Conservation (phyloP, 164 flowering plant genomes). For the Stephania cephalantha region DNA sequence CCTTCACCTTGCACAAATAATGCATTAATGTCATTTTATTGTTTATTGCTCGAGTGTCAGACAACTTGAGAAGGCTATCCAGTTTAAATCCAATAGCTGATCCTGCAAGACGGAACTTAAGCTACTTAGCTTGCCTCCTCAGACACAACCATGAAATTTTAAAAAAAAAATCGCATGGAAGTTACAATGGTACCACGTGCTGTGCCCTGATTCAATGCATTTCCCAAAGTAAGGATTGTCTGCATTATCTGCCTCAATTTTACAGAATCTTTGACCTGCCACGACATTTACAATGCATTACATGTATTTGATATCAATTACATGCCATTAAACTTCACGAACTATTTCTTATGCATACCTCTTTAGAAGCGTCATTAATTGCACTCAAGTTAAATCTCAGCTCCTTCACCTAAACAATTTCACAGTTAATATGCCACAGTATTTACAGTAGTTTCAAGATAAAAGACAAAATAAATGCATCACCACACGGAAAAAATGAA, state of each 20-base stretch:
- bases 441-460: conserved; percentile 2
- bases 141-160: neutral
- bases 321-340: neutral
- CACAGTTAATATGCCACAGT: neutral
- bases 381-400: conserved; percentile 54
- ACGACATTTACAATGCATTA: conserved; percentile 5
- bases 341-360: conserved; percentile 40
- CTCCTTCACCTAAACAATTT: conserved; percentile 65
- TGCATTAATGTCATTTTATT: conserved; percentile 98
- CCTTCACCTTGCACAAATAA: conserved; percentile 83
- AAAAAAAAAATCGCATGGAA: neutral
- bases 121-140: neutral
- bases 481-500: conserved; percentile 3
- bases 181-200: conserved; percentile 58
- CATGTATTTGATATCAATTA: conserved; percentile 3
- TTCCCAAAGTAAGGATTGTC: conserved; percentile 92
- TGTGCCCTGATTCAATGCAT: conserved; percentile 98
- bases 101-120: conserved; percentile 40
- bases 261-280: conserved; percentile 83
- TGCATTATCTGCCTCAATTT: conserved; percentile 96
- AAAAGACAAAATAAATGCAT: neutral
- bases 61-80: conserved; percentile 95
- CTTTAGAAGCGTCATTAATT: conserved; percentile 68
- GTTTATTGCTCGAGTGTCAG: conserved; percentile 98
- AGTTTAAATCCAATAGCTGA: conserved; percentile 97